Evolutionary conservation across 2,329 filamentous ascomycete genomes (phyloP).

Genomic region (Colletotrichum shisoi): DNA sequence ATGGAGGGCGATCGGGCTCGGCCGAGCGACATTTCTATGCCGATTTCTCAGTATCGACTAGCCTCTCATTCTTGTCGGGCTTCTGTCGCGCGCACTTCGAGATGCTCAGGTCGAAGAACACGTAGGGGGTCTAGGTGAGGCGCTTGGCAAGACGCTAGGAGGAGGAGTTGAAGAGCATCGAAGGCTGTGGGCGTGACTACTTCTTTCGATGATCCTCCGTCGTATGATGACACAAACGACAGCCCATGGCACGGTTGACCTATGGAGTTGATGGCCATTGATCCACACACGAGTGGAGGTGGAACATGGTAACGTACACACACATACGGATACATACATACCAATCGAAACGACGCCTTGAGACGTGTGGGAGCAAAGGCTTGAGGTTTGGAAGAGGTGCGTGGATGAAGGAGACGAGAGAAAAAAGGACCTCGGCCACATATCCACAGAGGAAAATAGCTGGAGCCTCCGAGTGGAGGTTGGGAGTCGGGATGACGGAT

Average conservation of each 20-base stretch:
- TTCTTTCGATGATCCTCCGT: slow-evolving; percentile 3
- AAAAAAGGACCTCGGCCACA: not conserved
- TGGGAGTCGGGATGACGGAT: not conserved
- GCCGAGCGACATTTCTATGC: not conserved
- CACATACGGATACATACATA: slow-evolving; percentile 12
- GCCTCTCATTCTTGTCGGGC: not conserved
- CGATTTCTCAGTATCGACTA: not conserved
- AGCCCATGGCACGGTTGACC: slow-evolving; percentile 1
- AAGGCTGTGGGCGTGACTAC: not conserved
- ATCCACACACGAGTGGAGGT: slow-evolving; percentile 11
- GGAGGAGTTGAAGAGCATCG: not conserved
- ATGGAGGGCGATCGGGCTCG: not conserved
- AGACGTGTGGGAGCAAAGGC: not conserved
- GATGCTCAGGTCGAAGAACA: slow-evolving; percentile 16
- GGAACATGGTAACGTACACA: slow-evolving; percentile 1
- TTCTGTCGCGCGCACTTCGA: not conserved
- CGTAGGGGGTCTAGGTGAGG: not conserved
- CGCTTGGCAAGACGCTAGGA: no score
- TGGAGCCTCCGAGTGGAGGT: slow-evolving; percentile 25
- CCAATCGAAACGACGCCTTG: not conserved
- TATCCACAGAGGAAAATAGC: not conserved
- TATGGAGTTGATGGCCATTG: not conserved
- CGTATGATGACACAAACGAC: slow-evolving; percentile 17
- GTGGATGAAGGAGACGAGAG: slow-evolving; percentile 7
- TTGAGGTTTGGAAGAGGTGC: not conserved